Evolutionary conservation across 164 flowering plant genomes (phyloP), one percentile per base, ranked within the genome.

Genomic region (Chimonanthus praecox): DNA sequence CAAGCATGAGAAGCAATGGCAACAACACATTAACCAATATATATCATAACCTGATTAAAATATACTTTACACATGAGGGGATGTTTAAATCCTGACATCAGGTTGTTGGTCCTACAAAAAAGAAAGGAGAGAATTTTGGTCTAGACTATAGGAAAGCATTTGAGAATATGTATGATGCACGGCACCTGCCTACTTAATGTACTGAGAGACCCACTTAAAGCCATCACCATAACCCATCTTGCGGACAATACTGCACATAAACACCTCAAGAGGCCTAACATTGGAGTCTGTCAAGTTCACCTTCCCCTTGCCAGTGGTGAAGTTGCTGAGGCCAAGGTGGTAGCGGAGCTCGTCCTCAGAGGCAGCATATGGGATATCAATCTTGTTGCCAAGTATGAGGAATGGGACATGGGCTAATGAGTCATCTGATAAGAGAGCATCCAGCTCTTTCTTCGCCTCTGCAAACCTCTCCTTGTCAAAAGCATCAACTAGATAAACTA

Each of bases 231-330:
- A 83, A 1, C 86, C 92, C 88, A 84, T 88, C 82, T 88, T 86
- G 69, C 90, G 85, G 20, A 85, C 90, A 6, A 85, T 87, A 75
- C 92, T 88, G 82, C 92, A 88, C 92, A 88, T 87, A 85, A 83
- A 88, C 43, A 87, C 88, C 81, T 87, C 92, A 4, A 88, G 79
- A 1, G 89, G 88, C 5, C 90, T 84, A 10, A 87, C 85, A 20
- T 71, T 78, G 7, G 89, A 80, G 5, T 82, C 88, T 0, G 77
- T 71, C 46, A 87, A 79, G 75, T 73, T 83, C 11, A 88, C 90
- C 78, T 82, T 87, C 3, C 90, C 89, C 80, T 88, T 88, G 20
- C 90, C 92, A n/a, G 90, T 87, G 64, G 90, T 87, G 88, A 88
- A 82, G 77, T 81, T 82, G 72, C 77, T 78, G 62, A 87, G 79